Conservation (phyloP, 192 early-diverging fungal species). For the Paraglomus brasilianum region DNA sequence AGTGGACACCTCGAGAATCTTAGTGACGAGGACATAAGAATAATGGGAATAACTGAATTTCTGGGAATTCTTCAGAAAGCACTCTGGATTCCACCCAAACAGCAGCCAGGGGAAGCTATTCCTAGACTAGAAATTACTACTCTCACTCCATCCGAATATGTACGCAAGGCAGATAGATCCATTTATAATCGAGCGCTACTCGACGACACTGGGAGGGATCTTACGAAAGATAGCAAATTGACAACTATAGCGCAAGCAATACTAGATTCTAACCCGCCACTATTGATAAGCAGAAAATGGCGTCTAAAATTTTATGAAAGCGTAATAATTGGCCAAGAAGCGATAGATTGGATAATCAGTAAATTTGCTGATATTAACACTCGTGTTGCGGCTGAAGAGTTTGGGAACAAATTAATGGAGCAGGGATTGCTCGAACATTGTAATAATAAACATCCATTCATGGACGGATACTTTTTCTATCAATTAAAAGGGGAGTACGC, state of each 20-base stretch:
- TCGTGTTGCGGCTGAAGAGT: conserved; percentile 70
- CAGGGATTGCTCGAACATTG: conserved; percentile 70
- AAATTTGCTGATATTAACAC: conserved; percentile 75
- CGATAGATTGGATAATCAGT: conserved; percentile 84
- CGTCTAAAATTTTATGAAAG: conserved; percentile 72
- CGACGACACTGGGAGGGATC: conserved; percentile 23
- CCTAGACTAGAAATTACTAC: conserved; percentile 41
- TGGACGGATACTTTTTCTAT: conserved; percentile 93
- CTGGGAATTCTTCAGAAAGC: conserved; percentile 77
- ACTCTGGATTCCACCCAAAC: conserved; percentile 47
- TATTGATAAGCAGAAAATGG: conserved; percentile 83
- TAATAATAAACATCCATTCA: conserved; percentile 61
- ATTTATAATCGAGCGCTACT: conserved; percentile 5
- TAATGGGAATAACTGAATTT: conserved; percentile 85
- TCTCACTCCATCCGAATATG: conserved; percentile 43
- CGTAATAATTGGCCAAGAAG: conserved; percentile 79
- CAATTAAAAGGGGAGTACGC: conserved; percentile 59
- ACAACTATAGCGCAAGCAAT: conserved; percentile 65
- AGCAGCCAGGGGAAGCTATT: conserved; percentile 33
- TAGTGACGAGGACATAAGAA: conserved; percentile 84
- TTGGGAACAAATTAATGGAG: conserved; percentile 77
- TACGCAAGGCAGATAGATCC: conserved; percentile 27
- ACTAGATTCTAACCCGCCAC: conserved; percentile 64
- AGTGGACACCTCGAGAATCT: conserved; percentile 61
- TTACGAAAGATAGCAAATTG: conserved; percentile 42